Base-by-base conservation (phyloP, 768 basidiomycete species). In the Rhizopogon roseolus region DNA sequence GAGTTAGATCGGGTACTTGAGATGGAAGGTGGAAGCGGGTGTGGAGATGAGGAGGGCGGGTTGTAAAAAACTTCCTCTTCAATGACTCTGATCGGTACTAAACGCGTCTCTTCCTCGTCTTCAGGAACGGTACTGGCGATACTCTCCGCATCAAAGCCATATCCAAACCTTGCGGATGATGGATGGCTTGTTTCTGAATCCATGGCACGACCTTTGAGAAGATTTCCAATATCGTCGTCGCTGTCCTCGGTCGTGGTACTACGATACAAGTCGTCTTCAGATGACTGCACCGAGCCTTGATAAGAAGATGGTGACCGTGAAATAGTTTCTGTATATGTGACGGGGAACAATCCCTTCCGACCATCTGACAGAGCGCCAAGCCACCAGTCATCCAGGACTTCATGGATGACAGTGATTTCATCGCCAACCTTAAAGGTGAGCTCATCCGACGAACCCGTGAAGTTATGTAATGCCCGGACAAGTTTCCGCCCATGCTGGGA, bases 361-460 rank as follows among this genome's bases (percentile, higher is more conserved):
- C 89, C 90, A 52, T 79, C 71, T 41, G 55, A 60, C 34, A 82
- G 65, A 64, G 88, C 84, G 6, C 93, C 93, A 74, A 93, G 81
- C 88, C 91, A 95, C 93, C 93, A 95, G 55, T 84, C 92, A 57
- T 90, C 88, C 34, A 92, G 73, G 1, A 93, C 89, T 65, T 95
- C 91, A 34, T 83, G 84, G 28, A 90, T 60, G 28, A 94, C 84
- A 13, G 77, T 67, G 53, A 97, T 87, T 59, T 90, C 82, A 39
- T 87, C 85, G 0, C 92, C 93, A 5, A 76, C 72, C 54, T 73
- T 78, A 72, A 96, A 86, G 41, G 78, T 78, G 37, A 97, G 73
- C 66, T 96, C 93, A 59, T 94, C 93, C 2, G 81, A 71, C 2
- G 84, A 84, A 3, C 84, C 89, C 0, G 73, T 68, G 66, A 92